Evolutionary conservation across 2,329 filamentous ascomycete species (phyloP).

Genomic region (Penicillium sp.): DNA sequence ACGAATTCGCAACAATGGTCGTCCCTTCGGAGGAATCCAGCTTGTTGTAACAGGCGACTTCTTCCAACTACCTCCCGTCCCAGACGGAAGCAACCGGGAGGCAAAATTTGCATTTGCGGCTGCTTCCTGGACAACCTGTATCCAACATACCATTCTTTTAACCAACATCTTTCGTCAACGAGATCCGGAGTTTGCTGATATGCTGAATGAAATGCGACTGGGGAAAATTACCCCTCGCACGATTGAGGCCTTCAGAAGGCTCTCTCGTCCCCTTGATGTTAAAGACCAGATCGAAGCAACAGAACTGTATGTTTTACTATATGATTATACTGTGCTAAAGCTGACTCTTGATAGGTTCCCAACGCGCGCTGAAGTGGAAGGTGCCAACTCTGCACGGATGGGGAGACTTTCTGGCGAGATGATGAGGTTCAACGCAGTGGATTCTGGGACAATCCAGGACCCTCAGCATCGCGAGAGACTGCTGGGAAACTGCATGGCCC

Average conservation of each 20-base stretch:
- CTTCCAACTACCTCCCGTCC: slow-evolving; percentile 93
- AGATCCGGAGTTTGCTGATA: slow-evolving; percentile 82
- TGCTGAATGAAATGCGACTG: slow-evolving; percentile 97
- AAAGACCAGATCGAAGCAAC: slow-evolving; percentile 78
- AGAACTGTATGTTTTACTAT: slow-evolving; percentile 61
- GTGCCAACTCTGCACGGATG: slow-evolving; percentile 76
- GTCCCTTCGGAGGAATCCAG: slow-evolving; percentile 94
- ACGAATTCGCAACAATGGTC: slow-evolving; percentile 81
- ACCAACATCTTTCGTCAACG: slow-evolving; percentile 96
- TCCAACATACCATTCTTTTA: slow-evolving; percentile 92
- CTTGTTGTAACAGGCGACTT: slow-evolving; percentile 96
- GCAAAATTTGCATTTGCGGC: slow-evolving; percentile 93
- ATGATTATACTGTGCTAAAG: not conserved
- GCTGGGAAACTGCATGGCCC: slow-evolving; percentile 89
- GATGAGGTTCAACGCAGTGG: slow-evolving; percentile 69
- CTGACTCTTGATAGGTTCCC: slow-evolving; percentile 63
- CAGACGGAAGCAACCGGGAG: slow-evolving; percentile 65
- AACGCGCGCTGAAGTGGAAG: slow-evolving; percentile 84
- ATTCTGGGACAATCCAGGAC: slow-evolving; percentile 69
- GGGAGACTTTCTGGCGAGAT: slow-evolving; percentile 66
- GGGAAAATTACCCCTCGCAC: slow-evolving; percentile 77
- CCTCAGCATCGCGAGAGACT: slow-evolving; percentile 70
- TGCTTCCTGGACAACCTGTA: slow-evolving; percentile 84
- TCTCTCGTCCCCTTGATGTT: slow-evolving; percentile 70
- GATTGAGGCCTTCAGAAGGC: slow-evolving; percentile 69